Evolutionary conservation across 2,329 filamentous ascomycete species (phyloP).

Genomic region (Venturia asperata): DNA sequence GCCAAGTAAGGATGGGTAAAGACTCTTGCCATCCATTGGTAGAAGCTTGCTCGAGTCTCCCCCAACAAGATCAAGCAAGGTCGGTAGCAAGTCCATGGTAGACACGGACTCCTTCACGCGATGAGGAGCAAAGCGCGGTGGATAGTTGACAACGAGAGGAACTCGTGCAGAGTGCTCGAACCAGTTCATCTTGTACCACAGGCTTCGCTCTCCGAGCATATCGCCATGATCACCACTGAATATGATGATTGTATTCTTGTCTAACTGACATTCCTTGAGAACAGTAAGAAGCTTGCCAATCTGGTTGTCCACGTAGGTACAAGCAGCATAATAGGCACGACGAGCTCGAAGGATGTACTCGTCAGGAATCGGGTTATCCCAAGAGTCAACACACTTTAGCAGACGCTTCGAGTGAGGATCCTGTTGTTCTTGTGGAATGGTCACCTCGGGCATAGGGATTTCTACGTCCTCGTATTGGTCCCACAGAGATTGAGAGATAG

Average conservation of each 20-base stretch:
- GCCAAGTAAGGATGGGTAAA: conserved; percentile 69
- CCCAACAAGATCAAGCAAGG: conserved; percentile 63
- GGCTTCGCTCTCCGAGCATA: conserved; percentile 85
- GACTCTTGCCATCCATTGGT: conserved; percentile 78
- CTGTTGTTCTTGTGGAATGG: conserved; percentile 71
- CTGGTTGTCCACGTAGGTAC: conserved; percentile 90
- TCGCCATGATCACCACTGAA: conserved; percentile 94
- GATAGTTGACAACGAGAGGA: conserved; percentile 77
- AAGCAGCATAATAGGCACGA: conserved; percentile 85
- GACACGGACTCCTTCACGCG: conserved; percentile 79
- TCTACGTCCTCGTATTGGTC: conserved; percentile 84
- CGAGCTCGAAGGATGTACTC: conserved; percentile 81
- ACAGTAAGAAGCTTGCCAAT: conserved; percentile 74
- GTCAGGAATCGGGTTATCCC: conserved; percentile 73
- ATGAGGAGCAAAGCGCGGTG: conserved; percentile 65
- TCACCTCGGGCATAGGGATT: conserved; percentile 72
- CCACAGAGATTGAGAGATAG: conserved; percentile 91
- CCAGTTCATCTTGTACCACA: conserved; percentile 99
- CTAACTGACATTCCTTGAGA: conserved; percentile 70
- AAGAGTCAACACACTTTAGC: conserved; percentile 78
- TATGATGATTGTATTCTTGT: conserved; percentile 80
- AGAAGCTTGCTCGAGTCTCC: conserved; percentile 60
- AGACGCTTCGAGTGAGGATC: conserved; percentile 83
- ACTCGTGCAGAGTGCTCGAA: conserved; percentile 88
- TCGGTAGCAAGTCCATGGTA: conserved; percentile 83